A percentile compares a stretch with the other conserved stretches of the same genome.
These are phyloP conservation scores for Trichoderma sp. DNA, from an alignment of 2,329 filamentous ascomycete species.

Conservation along the genomic window DNA sequence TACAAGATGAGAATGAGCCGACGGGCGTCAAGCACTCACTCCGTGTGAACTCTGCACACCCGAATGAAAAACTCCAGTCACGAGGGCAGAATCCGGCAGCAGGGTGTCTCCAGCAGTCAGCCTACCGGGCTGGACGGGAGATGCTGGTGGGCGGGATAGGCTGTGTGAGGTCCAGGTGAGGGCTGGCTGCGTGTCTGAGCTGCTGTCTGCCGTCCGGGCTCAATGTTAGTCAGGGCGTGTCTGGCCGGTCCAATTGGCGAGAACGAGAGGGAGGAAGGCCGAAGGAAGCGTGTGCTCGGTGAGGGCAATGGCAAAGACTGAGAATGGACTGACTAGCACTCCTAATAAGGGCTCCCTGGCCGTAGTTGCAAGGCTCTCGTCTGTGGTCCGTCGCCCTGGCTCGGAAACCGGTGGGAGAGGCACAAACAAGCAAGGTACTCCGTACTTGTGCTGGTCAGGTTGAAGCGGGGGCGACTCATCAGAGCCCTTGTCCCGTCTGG, in stretches of 20 bases:
- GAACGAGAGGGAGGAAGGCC: background rate
- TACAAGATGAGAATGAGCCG: conserved; percentile 16
- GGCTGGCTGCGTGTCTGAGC: background rate
- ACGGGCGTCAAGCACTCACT: background rate
- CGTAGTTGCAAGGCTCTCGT: background rate
- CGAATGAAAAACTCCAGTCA: conserved; percentile 4
- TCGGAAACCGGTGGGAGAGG: conserved; percentile 6
- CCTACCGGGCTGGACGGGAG: background rate
- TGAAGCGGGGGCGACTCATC: conserved; percentile 28
- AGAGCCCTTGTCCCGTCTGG: conserved; percentile 24
- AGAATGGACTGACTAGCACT: conserved; percentile 13
- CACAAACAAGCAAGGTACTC: background rate
- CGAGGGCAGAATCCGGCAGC: background rate
- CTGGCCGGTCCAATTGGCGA: conserved; percentile 16
- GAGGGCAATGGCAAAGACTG: conserved; percentile 13
- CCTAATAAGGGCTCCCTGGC: no score
- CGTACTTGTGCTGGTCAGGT: no score
- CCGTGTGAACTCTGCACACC: background rate
- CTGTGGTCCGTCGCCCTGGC: conserved; percentile 8
- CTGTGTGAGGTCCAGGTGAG: conserved; percentile 5
- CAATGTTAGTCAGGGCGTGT: conserved; percentile 17
- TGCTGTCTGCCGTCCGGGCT: background rate
- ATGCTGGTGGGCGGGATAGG: conserved; percentile 3
- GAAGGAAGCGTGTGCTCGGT: conserved; percentile 9
- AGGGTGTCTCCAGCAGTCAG: background rate